phyloP scores from a whole-genome alignment of 164 flowering plant species.

The Macadamia integrifolia region DNA sequence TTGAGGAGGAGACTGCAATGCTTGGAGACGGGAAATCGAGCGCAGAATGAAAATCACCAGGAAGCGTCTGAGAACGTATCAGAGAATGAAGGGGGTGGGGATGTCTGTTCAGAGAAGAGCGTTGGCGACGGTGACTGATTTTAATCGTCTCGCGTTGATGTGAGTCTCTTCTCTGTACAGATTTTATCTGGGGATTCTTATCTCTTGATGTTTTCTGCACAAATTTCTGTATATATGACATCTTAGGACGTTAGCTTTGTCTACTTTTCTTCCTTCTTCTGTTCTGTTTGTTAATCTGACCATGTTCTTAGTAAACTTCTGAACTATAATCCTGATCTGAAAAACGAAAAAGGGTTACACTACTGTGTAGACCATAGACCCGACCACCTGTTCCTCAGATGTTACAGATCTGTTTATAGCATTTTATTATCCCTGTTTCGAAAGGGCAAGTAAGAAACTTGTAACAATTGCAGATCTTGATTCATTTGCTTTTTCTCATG shows the following conservation, averaged over 20 bases:
- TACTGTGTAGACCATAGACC: no score
- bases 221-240: conserved; percentile 4
- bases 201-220: conserved; percentile 8
- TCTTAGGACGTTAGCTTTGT: neutral
- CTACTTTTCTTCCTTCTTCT: neutral
- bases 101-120: conserved; percentile 31
- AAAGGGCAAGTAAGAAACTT: no score
- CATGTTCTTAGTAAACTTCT: neutral
- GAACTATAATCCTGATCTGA: neutral
- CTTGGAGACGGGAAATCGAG: conserved; percentile 47
- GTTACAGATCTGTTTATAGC: no score
- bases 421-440: no score
- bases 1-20: conserved; percentile 71
- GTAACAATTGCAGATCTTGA: no score
- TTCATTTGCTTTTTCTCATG: no score
- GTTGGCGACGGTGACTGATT: conserved; percentile 32
- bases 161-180: conserved; percentile 30
- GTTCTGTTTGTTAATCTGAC: neutral
- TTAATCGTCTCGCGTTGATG: conserved; percentile 15
- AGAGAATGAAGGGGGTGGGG: conserved; percentile 25
- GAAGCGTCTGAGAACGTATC: conserved; percentile 39
- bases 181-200: neutral
- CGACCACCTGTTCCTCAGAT: no score
- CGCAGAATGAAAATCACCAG: conserved; percentile 40
- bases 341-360: neutral